Conservation (phyloP, 2,329 filamentous ascomycete genomes). For the Colletotrichum sp. region DNA sequence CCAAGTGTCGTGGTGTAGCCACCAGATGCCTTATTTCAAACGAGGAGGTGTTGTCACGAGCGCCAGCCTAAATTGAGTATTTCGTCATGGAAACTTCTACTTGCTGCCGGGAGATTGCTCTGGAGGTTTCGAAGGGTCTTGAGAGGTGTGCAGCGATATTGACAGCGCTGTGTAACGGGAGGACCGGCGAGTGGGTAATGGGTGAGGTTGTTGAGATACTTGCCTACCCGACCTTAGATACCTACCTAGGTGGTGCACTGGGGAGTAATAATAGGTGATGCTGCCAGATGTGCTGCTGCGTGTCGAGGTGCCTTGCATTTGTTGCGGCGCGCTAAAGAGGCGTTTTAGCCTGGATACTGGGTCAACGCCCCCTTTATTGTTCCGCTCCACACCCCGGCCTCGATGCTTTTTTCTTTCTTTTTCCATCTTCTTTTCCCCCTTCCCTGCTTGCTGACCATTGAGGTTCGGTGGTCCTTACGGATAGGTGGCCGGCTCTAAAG, state of each 20-base stretch:
- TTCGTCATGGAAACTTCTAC: not conserved
- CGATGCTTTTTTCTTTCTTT: not conserved
- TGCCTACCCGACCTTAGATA: not conserved
- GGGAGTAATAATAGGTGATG: not conserved
- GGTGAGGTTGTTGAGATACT: not conserved
- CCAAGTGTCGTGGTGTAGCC: not conserved
- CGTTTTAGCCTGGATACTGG: constrained; percentile 11
- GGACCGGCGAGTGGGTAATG: not conserved
- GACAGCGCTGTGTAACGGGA: not conserved
- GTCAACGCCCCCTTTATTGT: not conserved
- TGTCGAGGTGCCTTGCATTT: constrained; percentile 17
- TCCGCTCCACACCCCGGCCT: not conserved
- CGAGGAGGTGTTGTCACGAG: not conserved
- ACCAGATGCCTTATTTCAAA: constrained; percentile 1
- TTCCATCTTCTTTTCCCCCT: not conserved
- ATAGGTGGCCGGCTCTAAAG: not conserved
- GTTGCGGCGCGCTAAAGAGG: constrained; percentile 11
- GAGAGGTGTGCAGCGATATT: not conserved
- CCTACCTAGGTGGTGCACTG: not conserved
- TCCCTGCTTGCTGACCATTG: not conserved
- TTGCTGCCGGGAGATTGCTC: not conserved
- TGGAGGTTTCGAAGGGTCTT: not conserved
- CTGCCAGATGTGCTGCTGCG: not conserved
- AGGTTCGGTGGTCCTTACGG: not conserved
- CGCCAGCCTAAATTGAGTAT: not conserved